Base-by-base conservation (phyloP, 345 rosid genomes). In the Hevea brasiliensis region DNA sequence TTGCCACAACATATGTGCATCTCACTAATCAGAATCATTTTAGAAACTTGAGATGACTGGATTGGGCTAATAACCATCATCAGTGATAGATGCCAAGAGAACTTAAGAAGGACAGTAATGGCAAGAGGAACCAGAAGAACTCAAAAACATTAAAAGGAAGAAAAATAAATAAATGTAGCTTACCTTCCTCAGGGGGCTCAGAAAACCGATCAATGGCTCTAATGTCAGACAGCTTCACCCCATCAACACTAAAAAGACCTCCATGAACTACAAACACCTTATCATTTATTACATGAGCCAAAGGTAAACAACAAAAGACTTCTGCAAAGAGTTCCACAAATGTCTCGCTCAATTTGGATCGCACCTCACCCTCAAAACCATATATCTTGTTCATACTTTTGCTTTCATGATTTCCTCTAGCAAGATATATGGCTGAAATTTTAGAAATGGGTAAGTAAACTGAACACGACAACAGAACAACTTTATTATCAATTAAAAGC, bases 121-220 rank as follows among this genome's bases (percentile, higher is more conserved):
- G 29, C 55, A 37, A 24, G 8, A 53, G 26, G 26, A 73, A 51
- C 68, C 32, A 61, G n/a, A 47, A 6, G 37, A 41, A 58, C 18
- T 1, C 4, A 40, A 41, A 59, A 32, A 32, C 37, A 32, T 32
- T 32, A 17, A 60, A 72, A 45, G 50, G 26, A 29, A 44, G n/a
- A 26, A 29, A 56, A 27, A 26, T 2, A 29, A 70, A 21, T 18
- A n/a, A 32, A 71, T n/a, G 65, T 57, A 67, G 35, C 74, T 70
- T 81, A 94, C 98, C 98, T 90, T 95, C 99, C 84, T 95, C 98
- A 0, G 97, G 96, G 76, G 99, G 99, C 85, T 95, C 99, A 56
- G 96, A 88, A 82, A 95, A 95, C 26, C 99, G 83, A 82, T 95
- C 91, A 37, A 95, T 91, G 56, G 92, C 90, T 83, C 78, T 85